phyloP scores from a whole-genome alignment of 257 asterid genomes.

The Solanum bulbocastanum region DNA sequence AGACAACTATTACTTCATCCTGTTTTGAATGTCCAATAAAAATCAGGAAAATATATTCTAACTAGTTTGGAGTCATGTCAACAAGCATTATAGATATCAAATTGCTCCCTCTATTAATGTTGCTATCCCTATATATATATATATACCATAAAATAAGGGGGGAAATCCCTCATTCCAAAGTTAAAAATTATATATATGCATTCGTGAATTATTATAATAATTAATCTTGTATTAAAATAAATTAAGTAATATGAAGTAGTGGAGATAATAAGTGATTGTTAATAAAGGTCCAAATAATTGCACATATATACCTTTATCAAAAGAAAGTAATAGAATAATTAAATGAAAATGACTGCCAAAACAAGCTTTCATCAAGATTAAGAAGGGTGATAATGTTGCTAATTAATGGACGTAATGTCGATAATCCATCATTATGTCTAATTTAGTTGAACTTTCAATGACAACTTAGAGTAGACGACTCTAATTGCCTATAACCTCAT shows the following conservation, averaged over 20 bases:
- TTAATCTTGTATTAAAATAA: not conserved
- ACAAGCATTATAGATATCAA: not conserved
- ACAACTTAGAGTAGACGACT: not conserved
- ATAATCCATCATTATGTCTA: constrained; percentile 12
- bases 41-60: not conserved
- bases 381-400: constrained; percentile 11
- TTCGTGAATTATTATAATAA: not conserved
- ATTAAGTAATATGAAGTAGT: not conserved
- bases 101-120: not conserved
- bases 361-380: constrained; percentile 4
- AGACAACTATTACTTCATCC: not conserved
- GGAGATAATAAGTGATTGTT: not conserved
- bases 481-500: not conserved
- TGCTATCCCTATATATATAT: not conserved
- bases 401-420: constrained; percentile 10
- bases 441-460: not conserved
- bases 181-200: not conserved
- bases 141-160: not conserved
- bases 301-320: not conserved
- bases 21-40: not conserved
- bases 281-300: constrained; percentile 2
- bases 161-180: not conserved
- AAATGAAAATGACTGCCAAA: not conserved
- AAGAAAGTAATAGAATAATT: not conserved
- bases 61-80: not conserved